Evolutionary conservation across 106 monocot species (phyloP).

Genomic region (Apostasia shenzhenica): DNA sequence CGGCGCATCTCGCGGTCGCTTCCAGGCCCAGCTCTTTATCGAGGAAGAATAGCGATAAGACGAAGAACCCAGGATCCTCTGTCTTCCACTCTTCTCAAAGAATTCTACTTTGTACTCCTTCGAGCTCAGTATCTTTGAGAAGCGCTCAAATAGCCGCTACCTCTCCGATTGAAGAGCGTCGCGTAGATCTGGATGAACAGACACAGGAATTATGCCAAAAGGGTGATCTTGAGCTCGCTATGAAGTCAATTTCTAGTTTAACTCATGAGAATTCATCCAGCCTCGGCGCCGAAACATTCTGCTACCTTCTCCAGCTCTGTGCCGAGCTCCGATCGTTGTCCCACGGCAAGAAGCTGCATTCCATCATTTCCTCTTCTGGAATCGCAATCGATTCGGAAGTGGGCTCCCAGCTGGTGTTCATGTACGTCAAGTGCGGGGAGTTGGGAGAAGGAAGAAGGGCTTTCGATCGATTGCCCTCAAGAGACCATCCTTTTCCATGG

Average conservation of each 20-base stretch:
- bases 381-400: conserved; percentile 23
- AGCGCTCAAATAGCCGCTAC: neutral
- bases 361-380: conserved; percentile 25
- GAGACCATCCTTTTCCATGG: conserved; percentile 35
- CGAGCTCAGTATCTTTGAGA: neutral
- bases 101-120: neutral
- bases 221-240: conserved; percentile 30
- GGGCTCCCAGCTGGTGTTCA: conserved; percentile 51
- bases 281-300: conserved; percentile 22
- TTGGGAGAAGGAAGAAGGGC: conserved; percentile 47
- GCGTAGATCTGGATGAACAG: conserved; percentile 5
- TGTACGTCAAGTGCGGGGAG: conserved; percentile 67
- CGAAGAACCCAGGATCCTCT: neutral
- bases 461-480: conserved; percentile 25
- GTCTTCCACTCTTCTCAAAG: neutral
- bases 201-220: conserved; percentile 22
- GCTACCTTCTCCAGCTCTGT: conserved; percentile 57
- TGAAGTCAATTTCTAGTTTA: conserved; percentile 16
- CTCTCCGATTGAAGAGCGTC: neutral
- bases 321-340: conserved; percentile 32
- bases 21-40: neutral
- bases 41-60: neutral
- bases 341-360: conserved; percentile 40
- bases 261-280: neutral
- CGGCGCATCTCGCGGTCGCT: neutral